phyloP scores from a whole-genome alignment of 768 basidiomycete genomes.

The Lactarius sp. region DNA sequence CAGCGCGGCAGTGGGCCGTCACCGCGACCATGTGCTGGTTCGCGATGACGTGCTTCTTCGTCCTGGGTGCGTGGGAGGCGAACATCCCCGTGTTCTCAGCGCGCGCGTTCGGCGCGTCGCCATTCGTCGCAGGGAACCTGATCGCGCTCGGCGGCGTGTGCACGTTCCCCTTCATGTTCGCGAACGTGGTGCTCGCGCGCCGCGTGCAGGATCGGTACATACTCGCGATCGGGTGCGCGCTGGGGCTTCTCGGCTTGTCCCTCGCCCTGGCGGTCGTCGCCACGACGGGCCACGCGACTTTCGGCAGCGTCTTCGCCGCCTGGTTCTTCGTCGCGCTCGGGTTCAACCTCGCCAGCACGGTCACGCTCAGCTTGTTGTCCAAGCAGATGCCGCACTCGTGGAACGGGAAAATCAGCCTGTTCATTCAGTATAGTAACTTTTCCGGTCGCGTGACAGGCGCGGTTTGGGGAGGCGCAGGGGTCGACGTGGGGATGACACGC shows the following conservation, averaged over 20 bases:
- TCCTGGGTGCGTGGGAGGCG: constrained; percentile 64
- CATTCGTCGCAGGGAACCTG: constrained; percentile 63
- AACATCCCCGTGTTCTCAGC: constrained; percentile 61
- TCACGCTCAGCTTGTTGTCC: constrained; percentile 59
- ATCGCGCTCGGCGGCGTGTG: constrained; percentile 61
- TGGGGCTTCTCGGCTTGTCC: constrained; percentile 51
- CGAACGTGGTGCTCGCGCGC: constrained; percentile 52
- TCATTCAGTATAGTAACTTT: constrained; percentile 67
- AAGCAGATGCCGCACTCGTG: constrained; percentile 63
- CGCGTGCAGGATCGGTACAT: constrained; percentile 57
- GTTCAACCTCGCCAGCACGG: constrained; percentile 68
- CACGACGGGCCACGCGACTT: constrained; percentile 37
- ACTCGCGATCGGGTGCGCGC: constrained; percentile 46
- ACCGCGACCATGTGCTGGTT: constrained; percentile 65
- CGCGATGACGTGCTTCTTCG: constrained; percentile 64
- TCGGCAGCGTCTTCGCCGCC: constrained; percentile 42
- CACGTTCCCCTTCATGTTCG: constrained; percentile 61
- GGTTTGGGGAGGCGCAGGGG: constrained; percentile 62
- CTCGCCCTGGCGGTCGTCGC: constrained; percentile 45
- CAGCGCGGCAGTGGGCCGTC: constrained; percentile 45
- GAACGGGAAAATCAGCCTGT: constrained; percentile 54
- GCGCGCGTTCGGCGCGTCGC: constrained; percentile 48
- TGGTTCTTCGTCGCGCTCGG: constrained; percentile 64
- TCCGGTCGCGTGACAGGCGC: constrained; percentile 60
- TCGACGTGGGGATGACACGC: constrained; percentile 53